phyloP scores from a whole-genome alignment of 345 rosid species.

The Eutrema yunnanense region DNA sequence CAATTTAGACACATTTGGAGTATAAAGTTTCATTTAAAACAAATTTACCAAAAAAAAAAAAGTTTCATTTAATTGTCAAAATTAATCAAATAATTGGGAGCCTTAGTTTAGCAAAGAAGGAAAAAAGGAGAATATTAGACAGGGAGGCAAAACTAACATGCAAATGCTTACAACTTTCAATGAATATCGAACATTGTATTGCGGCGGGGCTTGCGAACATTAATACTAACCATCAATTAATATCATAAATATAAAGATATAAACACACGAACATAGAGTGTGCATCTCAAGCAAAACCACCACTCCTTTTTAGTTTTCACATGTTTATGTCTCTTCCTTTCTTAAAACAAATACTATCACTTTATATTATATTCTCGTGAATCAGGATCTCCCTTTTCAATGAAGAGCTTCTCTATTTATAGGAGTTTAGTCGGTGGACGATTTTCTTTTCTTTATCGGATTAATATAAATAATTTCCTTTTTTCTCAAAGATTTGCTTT shows the following conservation, averaged over 20 bases:
- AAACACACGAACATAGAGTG: background rate
- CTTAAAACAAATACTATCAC: background rate
- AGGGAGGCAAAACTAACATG: conserved; percentile 25
- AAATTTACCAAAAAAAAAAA: no score
- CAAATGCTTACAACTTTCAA: conserved; percentile 14
- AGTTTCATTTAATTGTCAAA: no score
- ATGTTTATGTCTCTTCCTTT: conserved; percentile 22
- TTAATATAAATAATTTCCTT: no score
- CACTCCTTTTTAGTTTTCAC: conserved; percentile 11
- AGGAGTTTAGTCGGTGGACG: no score
- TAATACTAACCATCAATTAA: conserved; percentile 20
- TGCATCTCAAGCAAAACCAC: conserved; percentile 16
- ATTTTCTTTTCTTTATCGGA: no score
- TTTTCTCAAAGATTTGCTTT: no score
- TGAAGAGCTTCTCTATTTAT: no score
- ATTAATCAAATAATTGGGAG: background rate
- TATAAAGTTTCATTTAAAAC: no score
- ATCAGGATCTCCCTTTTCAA: no score
- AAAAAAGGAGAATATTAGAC: conserved; percentile 4
- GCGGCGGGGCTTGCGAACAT: conserved; percentile 12
- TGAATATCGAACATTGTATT: conserved; percentile 10
- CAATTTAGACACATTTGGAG: no score
- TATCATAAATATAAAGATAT: background rate
- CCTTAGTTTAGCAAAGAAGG: background rate
- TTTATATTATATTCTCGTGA: background rate